These are phyloP conservation scores for Dictyostelium firmibasis DNA, from an alignment of 78 protist species.

Conservation along the genomic window DNA sequence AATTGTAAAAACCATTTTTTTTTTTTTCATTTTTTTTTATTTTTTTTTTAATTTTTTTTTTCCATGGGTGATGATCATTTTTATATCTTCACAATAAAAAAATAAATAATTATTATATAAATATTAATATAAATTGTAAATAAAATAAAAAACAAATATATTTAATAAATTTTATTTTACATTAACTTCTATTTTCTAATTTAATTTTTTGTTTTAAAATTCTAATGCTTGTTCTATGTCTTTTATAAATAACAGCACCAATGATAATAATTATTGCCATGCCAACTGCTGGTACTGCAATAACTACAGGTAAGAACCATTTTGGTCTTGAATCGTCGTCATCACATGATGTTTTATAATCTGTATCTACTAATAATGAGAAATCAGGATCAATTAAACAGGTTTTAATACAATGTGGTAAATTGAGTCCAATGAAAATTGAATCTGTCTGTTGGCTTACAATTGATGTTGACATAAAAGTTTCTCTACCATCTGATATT, in stretches of 20 bases:
- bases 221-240: neutral
- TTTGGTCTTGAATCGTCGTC: neutral
- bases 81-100: no score
- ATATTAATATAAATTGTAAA: no score
- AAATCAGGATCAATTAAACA: neutral
- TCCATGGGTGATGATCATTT: no score
- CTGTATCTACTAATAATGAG: neutral
- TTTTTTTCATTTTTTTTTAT: no score
- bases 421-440: neutral
- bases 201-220: slow-evolving; percentile 5
- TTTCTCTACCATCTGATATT: neutral
- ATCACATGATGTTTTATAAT: neutral
- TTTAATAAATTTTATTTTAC: no score
- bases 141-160: no score
- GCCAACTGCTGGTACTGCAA: neutral
- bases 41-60: no score
- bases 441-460: neutral
- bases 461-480: neutral
- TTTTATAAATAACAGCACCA: neutral
- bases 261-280: neutral
- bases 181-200: neutral
- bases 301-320: neutral
- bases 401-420: neutral
- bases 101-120: no score
- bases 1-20: no score